phyloP scores from a whole-genome alignment of 2,329 filamentous ascomycete species.

The Thelonectria rubi region DNA sequence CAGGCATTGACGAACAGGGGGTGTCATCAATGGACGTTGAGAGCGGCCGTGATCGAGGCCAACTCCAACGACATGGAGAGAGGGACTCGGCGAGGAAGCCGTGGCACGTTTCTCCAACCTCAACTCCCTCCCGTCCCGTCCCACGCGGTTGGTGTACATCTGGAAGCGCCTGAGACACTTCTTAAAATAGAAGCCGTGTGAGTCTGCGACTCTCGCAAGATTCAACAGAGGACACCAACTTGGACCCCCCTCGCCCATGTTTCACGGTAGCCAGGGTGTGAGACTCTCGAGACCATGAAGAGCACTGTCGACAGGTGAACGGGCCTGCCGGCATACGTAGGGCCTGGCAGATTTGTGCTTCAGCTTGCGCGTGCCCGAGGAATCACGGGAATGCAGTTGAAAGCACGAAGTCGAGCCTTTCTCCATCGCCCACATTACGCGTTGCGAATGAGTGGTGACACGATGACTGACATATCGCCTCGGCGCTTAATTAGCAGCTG shows the following conservation, averaged over 20 bases:
- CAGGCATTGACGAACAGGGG: slow-evolving; percentile 12
- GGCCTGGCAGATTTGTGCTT: slow-evolving; percentile 10
- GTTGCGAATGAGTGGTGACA: slow-evolving; percentile 22
- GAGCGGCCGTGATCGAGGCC: neutral
- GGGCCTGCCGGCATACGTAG: neutral
- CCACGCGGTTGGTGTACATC: slow-evolving; percentile 33
- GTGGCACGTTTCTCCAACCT: neutral
- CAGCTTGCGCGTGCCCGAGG: neutral
- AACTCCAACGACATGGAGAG: neutral
- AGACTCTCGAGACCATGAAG: slow-evolving; percentile 5
- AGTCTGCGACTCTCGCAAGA: slow-evolving; percentile 4
- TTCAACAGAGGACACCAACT: slow-evolving; percentile 5
- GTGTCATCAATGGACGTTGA: neutral
- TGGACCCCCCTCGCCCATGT: slow-evolving; percentile 31
- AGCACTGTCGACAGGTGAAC: slow-evolving; percentile 3
- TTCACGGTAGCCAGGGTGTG: slow-evolving; percentile 36
- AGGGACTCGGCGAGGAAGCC: neutral
- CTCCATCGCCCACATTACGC: slow-evolving; percentile 8
- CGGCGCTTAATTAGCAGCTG: slow-evolving; percentile 1
- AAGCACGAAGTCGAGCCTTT: slow-evolving; percentile 4
- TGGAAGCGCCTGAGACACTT: slow-evolving; percentile 39
- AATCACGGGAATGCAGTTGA: slow-evolving; percentile 11
- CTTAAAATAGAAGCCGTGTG: slow-evolving; percentile 35
- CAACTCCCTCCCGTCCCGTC: slow-evolving; percentile 3
- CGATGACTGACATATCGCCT: slow-evolving; percentile 16